These are phyloP conservation scores for Fusarium sp. DNA, from an alignment of 2,329 filamentous ascomycete genomes.

Conservation along the genomic window DNA sequence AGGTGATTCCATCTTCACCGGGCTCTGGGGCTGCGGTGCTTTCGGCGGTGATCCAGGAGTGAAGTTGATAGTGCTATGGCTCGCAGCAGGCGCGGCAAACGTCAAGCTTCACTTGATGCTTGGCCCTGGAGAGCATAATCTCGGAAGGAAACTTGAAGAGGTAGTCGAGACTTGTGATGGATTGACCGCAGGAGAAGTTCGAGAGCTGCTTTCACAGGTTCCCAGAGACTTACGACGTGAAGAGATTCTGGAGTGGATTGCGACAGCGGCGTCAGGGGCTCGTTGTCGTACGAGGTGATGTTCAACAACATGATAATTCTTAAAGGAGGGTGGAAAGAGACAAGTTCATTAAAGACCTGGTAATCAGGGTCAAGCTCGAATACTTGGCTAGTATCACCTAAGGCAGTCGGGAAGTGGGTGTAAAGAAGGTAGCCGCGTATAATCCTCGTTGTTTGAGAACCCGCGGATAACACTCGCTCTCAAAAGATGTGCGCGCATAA, in stretches of 20 bases:
- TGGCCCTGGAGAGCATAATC: conserved; percentile 33
- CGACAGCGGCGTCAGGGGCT: conserved; percentile 4
- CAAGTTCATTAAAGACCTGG: neutral
- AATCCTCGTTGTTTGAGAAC: neutral
- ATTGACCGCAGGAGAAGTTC: neutral
- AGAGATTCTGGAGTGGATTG: conserved; percentile 35
- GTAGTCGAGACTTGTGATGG: conserved; percentile 11
- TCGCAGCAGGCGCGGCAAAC: conserved; percentile 47
- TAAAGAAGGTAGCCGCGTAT: neutral
- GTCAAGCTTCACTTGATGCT: conserved; percentile 40
- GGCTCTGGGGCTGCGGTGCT: conserved; percentile 54
- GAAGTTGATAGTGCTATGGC: conserved; percentile 51
- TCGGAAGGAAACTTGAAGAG: conserved; percentile 29
- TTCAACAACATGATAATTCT: neutral
- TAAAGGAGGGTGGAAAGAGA: neutral
- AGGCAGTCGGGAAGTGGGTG: neutral
- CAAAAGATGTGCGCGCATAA: neutral
- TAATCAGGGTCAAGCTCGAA: neutral
- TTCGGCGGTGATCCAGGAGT: conserved; percentile 52
- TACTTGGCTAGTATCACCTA: neutral
- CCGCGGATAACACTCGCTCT: neutral
- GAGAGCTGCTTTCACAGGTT: conserved; percentile 17
- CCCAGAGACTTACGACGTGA: conserved; percentile 17
- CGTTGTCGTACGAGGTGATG: neutral
- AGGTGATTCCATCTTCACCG: conserved; percentile 43